phyloP scores from a whole-genome alignment of 208 protist species.

The Histomonas meleagridis region DNA sequence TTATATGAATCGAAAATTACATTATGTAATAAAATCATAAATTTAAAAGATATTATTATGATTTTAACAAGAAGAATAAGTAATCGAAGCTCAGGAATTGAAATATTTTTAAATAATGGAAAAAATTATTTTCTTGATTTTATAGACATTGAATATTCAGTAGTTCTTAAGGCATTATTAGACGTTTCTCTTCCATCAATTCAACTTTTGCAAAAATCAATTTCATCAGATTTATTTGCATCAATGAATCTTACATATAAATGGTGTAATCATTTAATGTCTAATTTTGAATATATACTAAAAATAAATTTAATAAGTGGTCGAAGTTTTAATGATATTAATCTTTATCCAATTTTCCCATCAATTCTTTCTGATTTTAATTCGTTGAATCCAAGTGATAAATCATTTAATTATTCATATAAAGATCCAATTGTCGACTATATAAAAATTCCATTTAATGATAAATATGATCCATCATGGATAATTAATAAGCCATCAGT shows the following conservation, averaged over 20 bases:
- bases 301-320: neutral
- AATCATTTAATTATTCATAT: neutral
- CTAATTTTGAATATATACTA: constrained; percentile 21
- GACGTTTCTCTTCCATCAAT: neutral
- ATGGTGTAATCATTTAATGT: neutral
- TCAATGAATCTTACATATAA: neutral
- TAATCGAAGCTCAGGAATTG: neutral
- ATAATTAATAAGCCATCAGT: too few species aligned
- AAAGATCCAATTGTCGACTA: neutral
- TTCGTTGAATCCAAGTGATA: neutral
- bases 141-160: neutral
- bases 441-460: neutral
- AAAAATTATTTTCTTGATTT: neutral
- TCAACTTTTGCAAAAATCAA: neutral
- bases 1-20: neutral
- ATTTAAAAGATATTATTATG: neutral
- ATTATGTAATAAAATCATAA: neutral
- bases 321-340: neutral
- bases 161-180: neutral
- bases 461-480: too few species aligned
- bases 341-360: constrained; percentile 13
- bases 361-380: neutral
- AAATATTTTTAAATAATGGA: neutral
- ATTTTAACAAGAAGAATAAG: neutral
- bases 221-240: neutral